These are phyloP conservation scores for Geranomyces variabilis DNA, from an alignment of 192 early-diverging fungal species.

Conservation along the genomic window DNA sequence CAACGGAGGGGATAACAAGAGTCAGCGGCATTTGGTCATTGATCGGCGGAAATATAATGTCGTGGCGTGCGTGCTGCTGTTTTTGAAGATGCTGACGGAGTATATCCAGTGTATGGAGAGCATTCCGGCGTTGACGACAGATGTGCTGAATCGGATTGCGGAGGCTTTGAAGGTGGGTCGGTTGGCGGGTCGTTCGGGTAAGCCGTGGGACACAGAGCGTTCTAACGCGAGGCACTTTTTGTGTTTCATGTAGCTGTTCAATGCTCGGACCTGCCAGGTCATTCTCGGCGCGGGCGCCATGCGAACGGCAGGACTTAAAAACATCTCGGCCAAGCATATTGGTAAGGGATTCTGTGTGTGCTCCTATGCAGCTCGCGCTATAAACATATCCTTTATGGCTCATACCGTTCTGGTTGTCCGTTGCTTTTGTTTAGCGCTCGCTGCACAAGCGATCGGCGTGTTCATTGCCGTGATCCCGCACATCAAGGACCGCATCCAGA, in stretches of 20 bases:
- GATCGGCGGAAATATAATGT: conserved; percentile 79
- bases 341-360: conserved; percentile 46
- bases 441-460: conserved; percentile 88
- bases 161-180: conserved; percentile 78
- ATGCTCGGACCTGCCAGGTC: conserved; percentile 93
- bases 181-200: not conserved
- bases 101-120: conserved; percentile 84
- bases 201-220: no score
- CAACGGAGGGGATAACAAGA: conserved; percentile 15
- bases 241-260: conserved; percentile 84
- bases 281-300: conserved; percentile 98
- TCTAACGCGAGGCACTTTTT: not conserved
- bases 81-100: conserved; percentile 91
- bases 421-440: no score
- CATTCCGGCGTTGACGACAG: conserved; percentile 76
- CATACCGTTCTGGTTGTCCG: conserved; percentile 20
- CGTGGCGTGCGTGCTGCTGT: conserved; percentile 84
- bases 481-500: conserved; percentile 74
- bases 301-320: conserved; percentile 94
- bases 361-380: not conserved
- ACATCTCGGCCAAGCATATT: conserved; percentile 96
- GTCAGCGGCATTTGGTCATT: conserved; percentile 66
- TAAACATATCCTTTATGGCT: not conserved
- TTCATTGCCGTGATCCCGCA: conserved; percentile 87
- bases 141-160: conserved; percentile 85